Percentiles rank a stretch among this genome's conserved stretches.
Evolutionary conservation across 2,329 filamentous ascomycete genomes (phyloP).

Genomic region (Fusarium odoratissimum): DNA sequence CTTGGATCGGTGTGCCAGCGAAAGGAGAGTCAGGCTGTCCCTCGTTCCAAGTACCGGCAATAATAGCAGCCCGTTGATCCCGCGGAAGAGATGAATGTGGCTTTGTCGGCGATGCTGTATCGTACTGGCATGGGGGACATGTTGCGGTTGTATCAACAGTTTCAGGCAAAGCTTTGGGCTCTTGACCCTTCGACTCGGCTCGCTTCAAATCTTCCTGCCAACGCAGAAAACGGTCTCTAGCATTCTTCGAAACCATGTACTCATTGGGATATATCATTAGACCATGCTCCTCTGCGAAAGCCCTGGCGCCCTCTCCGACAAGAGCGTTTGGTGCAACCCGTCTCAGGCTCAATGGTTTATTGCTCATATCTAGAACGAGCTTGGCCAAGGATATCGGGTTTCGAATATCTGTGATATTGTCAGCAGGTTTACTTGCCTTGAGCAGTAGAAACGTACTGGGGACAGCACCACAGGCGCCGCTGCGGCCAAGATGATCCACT

Average conservation of each 20-base stretch:
- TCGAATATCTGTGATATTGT: slow-evolving; percentile 75
- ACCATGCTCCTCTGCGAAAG: slow-evolving; percentile 85
- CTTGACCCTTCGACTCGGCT: slow-evolving; percentile 61
- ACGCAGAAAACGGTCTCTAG: slow-evolving; percentile 79
- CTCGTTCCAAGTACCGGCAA: slow-evolving; percentile 71
- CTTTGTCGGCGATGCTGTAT: slow-evolving; percentile 47
- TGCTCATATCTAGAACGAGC: slow-evolving; percentile 81
- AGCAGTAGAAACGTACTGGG: slow-evolving; percentile 72
- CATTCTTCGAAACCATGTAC: slow-evolving; percentile 80
- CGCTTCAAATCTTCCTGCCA: slow-evolving; percentile 81
- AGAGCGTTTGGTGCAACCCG: slow-evolving; percentile 94
- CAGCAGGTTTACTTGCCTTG: neutral
- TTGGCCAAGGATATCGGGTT: slow-evolving; percentile 93
- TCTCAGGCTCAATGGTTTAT: slow-evolving; percentile 80
- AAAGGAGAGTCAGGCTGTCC: slow-evolving; percentile 70
- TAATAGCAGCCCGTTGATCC: slow-evolving; percentile 66
- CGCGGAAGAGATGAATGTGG: slow-evolving; percentile 43
- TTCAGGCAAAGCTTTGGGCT: slow-evolving; percentile 36
- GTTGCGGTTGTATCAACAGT: slow-evolving; percentile 22
- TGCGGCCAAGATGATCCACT: slow-evolving; percentile 89
- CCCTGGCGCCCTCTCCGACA: slow-evolving; percentile 83
- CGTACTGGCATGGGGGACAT: slow-evolving; percentile 49
- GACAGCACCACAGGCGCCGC: slow-evolving; percentile 92
- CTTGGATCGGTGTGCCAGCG: slow-evolving; percentile 44
- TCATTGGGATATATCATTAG: slow-evolving; percentile 80